Evolutionary conservation across 345 rosid genomes (phyloP).

Genomic region (Fremontodendron californicum): DNA sequence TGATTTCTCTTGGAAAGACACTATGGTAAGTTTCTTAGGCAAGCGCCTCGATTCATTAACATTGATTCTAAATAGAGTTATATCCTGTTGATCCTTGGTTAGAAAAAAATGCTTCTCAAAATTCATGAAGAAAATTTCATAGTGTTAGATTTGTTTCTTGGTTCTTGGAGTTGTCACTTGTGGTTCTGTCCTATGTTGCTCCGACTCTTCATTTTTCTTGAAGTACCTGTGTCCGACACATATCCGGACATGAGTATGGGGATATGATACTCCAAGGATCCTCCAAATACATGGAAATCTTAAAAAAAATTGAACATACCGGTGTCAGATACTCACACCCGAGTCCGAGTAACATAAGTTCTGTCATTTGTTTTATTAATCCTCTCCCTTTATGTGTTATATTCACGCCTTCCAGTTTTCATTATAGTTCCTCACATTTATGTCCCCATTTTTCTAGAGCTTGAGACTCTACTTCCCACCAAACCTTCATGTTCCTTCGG

Average conservation of each 20-base stretch:
- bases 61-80: neutral
- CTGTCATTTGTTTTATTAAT: neutral
- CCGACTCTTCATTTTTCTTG: too few relatives aligned
- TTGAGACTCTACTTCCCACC: conserved; percentile 60
- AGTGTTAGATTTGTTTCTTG: neutral
- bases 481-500: conserved; percentile 36
- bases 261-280: too few relatives aligned
- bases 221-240: too few relatives aligned
- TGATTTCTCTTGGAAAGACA: conserved; percentile 68
- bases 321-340: too few relatives aligned
- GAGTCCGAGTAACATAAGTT: too few relatives aligned
- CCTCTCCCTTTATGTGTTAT: neutral
- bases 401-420: neutral
- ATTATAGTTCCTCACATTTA: neutral
- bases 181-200: neutral
- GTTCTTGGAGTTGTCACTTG: neutral
- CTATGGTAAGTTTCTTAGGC: conserved; percentile 45
- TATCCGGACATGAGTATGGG: too few relatives aligned
- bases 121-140: neutral
- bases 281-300: too few relatives aligned
- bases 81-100: neutral
- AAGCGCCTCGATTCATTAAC: neutral
- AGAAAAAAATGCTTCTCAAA: neutral
- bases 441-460: conserved; percentile 33
- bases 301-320: too few relatives aligned